Evolutionary conservation across 176 grass and related monocot species (phyloP), one percentile per base, ranked within the genome.

Genomic region (Panicum miliaceum): DNA sequence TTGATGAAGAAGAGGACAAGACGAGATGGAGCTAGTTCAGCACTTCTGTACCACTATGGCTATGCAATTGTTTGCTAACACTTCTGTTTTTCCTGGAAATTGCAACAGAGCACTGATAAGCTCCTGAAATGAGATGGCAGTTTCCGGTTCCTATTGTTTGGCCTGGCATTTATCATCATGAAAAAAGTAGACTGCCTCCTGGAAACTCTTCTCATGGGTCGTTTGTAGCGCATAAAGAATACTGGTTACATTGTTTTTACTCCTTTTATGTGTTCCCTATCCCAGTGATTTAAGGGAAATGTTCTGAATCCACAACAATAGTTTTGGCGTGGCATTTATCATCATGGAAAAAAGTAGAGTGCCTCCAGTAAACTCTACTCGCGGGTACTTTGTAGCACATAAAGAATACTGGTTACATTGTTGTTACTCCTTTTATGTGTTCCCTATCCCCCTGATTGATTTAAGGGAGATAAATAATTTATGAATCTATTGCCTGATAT

Each of bases 1-100:
- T 96, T 36, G 93, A 98, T 84, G 85, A 89, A 81, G 89, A 96
- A 78, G 96, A 99, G 85, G 96, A 99, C 81, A 89, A 83, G 69
- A 81, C 89, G 52, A 87, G 96, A 89, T 99, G 96, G 96, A 64
- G 96, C 86, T 96, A 94, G 62, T 87, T 87, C 67, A 41, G 52
- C 72, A 35, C 13, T 76, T 76, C 2, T 68, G 18, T 68, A 22
- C 2, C 29, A 34, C 45, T 71, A 0, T 54, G 20, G 32, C 22
- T 64, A 27, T 51, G 73, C 47, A 76, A 26, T 86, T 10, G 56
- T 84, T 64, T 73, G 9, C 25, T 35, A 42, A 67, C 37, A 16
- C 45, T 76, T 51, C 6, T 14, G 70, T 7, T 81, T 5, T 8
- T 7, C 35, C 16, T 0, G 35, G n/a, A 36, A 56, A 79, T 67